Conservation (phyloP, 2,329 filamentous ascomycete genomes). For the Diaporthe aspalathi region DNA sequence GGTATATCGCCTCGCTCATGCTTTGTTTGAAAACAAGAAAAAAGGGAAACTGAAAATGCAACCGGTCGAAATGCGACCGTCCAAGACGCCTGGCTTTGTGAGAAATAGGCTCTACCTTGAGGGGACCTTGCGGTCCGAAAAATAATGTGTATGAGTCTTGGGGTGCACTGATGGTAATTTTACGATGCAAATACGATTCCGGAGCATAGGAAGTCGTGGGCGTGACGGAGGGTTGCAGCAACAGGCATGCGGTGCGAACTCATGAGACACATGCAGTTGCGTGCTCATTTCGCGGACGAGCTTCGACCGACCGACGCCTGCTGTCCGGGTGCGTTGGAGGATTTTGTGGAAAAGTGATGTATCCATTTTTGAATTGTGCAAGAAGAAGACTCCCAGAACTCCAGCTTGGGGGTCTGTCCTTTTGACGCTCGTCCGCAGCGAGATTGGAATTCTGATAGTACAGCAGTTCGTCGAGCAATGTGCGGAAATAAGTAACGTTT, state of each 20-base stretch:
- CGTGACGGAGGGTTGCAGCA: not conserved
- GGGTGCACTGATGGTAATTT: slow-evolving; percentile 2
- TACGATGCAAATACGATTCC: slow-evolving; percentile 18
- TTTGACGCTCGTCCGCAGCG: slow-evolving; percentile 22
- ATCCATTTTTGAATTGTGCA: slow-evolving; percentile 20
- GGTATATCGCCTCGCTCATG: slow-evolving; percentile 31
- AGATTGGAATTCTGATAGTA: slow-evolving; percentile 18
- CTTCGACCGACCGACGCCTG: not conserved
- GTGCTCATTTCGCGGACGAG: not conserved
- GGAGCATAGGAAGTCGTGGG: not conserved
- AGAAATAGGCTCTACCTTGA: not conserved
- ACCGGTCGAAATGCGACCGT: not conserved
- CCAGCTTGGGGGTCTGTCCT: slow-evolving; percentile 8
- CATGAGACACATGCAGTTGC: slow-evolving; percentile 6
- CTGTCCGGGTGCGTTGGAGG: not conserved
- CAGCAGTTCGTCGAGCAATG: slow-evolving; percentile 25
- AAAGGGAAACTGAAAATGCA: slow-evolving; percentile 16
- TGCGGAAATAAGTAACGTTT: slow-evolving; percentile 13
- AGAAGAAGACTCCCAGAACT: not conserved
- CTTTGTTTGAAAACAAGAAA: not conserved
- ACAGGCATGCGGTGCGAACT: not conserved
- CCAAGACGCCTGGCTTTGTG: slow-evolving; percentile 19
- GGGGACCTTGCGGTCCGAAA: slow-evolving; percentile 2
- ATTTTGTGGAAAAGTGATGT: not conserved
- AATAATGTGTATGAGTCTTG: not conserved